phyloP scores from a whole-genome alignment of 805 yeast genomes.

The Naumovozyma baii region DNA sequence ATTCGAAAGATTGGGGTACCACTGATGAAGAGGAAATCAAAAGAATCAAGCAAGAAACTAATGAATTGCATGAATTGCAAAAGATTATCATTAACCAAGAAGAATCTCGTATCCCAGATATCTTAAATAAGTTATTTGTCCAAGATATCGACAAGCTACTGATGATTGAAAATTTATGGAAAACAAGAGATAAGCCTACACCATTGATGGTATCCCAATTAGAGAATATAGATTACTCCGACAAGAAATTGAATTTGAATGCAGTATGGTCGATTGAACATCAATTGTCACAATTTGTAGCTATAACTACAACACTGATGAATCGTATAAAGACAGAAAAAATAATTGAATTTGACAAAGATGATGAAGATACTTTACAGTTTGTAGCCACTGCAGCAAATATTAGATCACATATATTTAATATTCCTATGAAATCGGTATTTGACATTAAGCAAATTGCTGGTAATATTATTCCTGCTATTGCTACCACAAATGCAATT shows the following conservation, averaged over 20 bases:
- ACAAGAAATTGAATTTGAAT: constrained; percentile 23
- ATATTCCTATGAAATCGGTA: constrained; percentile 60
- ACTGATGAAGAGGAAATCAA: constrained; percentile 57
- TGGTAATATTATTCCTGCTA: constrained; percentile 96
- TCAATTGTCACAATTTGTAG: constrained; percentile 49
- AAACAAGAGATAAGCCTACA: constrained; percentile 53
- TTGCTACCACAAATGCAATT: constrained; percentile 95
- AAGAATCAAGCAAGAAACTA: constrained; percentile 54
- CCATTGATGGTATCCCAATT: constrained; percentile 35
- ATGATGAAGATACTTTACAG: constrained; percentile 81
- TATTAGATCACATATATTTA: constrained; percentile 60
- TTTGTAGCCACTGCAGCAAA: constrained; percentile 85
- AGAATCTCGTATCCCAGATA: constrained; percentile 29
- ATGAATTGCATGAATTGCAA: constrained; percentile 48
- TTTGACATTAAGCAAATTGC: constrained; percentile 92
- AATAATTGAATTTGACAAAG: constrained; percentile 73
- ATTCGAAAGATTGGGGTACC: constrained; percentile 43
- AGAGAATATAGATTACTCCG: constrained; percentile 17
- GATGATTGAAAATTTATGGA: constrained; percentile 69
- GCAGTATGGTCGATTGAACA: constrained; percentile 53
- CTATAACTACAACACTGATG: constrained; percentile 42
- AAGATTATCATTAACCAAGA: constrained; percentile 29
- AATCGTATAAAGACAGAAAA: constrained; percentile 35
- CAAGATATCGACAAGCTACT: constrained; percentile 73
- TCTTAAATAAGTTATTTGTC: constrained; percentile 52